Conservation (phyloP, 495 filamentous ascomycete species). For the Hypoxylon fragiforme region DNA sequence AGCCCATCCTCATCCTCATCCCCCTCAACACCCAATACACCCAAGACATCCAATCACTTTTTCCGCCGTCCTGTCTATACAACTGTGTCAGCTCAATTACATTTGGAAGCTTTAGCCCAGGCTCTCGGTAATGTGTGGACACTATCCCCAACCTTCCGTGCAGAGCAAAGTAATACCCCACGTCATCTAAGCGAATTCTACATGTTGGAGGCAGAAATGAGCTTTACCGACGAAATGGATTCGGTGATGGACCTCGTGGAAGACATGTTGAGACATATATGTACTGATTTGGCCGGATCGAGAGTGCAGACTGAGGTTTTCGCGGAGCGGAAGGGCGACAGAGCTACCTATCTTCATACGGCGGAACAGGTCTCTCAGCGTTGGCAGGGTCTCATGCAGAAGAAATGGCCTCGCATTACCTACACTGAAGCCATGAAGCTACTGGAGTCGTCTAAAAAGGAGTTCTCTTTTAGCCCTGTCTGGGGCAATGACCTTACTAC, state of each 20-base stretch:
- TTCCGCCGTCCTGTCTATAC: conserved; percentile 92
- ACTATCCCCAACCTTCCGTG: conserved; percentile 88
- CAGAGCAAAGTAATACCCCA: conserved; percentile 91
- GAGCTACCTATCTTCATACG: conserved; percentile 39
- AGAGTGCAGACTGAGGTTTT: conserved; percentile 63
- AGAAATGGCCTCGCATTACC: conserved; percentile 79
- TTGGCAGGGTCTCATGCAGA: conserved; percentile 66
- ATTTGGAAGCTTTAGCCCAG: conserved; percentile 89
- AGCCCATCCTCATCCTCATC: conserved; percentile 28
- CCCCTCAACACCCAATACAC: conserved; percentile 14
- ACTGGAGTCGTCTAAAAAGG: conserved; percentile 63
- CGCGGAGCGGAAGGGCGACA: conserved; percentile 33
- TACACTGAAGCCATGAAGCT: conserved; percentile 76
- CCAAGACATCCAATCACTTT: conserved; percentile 52
- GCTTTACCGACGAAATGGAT: conserved; percentile 70
- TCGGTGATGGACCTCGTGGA: conserved; percentile 79
- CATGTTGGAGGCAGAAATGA: conserved; percentile 92
- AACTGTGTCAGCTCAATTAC: conserved; percentile 92
- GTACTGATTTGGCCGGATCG: conserved; percentile 55
- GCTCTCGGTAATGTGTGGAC: conserved; percentile 92
- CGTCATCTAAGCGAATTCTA: conserved; percentile 97
- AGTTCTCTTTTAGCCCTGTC: conserved; percentile 66
- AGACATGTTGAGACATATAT: conserved; percentile 68
- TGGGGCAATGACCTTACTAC: conserved; percentile 81
- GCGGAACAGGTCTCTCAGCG: conserved; percentile 60